phyloP scores from a whole-genome alignment of 1,284 basidiomycete species.

The Cryptococcus sp. region DNA sequence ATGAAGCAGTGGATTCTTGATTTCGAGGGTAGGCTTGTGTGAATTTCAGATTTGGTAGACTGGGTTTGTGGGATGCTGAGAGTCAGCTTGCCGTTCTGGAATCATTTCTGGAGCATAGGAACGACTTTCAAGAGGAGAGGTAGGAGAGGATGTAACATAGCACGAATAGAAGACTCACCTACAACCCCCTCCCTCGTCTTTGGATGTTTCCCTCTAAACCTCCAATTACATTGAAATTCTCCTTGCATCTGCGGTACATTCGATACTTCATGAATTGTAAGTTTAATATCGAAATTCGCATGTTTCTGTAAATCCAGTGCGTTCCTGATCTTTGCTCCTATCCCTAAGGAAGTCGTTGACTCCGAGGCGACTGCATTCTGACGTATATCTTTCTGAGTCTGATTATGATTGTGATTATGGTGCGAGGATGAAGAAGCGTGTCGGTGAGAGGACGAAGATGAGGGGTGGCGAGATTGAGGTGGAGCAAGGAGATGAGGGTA shows the following conservation, averaged over 20 bases:
- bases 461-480: neutral
- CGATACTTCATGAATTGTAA: slow-evolving; percentile 37
- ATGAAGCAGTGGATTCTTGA: slow-evolving; percentile 14
- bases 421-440: neutral
- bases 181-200: slow-evolving; percentile 13
- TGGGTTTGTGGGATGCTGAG: slow-evolving; percentile 12
- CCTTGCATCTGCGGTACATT: slow-evolving; percentile 42
- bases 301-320: slow-evolving; percentile 29
- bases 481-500: neutral
- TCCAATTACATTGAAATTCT: slow-evolving; percentile 35
- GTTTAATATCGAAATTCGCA: slow-evolving; percentile 29
- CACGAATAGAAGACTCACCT: neutral
- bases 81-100: no score
- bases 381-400: no score
- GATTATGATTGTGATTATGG: neutral
- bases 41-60: slow-evolving; percentile 25
- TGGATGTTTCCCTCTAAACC: slow-evolving; percentile 35
- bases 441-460: neutral
- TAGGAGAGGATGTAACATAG: no score
- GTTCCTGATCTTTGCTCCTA: slow-evolving; percentile 15
- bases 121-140: no score
- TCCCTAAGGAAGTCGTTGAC: neutral
- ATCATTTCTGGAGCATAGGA: no score
- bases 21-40: slow-evolving; percentile 4
- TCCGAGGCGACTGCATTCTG: neutral